Evolutionary conservation across 2,329 filamentous ascomycete species (phyloP), one percentile per base, ranked within the genome.

Genomic region (Leptographium flavum): DNA sequence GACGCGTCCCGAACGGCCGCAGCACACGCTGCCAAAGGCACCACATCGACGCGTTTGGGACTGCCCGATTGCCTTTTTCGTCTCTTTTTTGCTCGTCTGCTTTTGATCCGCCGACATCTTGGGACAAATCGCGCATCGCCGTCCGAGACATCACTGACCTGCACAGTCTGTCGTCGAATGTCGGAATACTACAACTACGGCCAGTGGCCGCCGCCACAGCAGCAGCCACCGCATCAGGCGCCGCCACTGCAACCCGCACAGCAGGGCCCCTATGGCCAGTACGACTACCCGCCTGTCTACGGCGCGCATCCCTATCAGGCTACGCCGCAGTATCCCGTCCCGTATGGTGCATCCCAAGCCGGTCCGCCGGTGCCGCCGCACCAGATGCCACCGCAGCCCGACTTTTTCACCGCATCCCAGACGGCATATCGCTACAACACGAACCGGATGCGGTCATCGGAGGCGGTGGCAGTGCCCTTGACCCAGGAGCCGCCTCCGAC

Each of bases 381-480:
- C 23, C 23, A 28, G 1, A 3, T 39, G 9, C 23, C 37, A 2
- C 22, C 21, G 15, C 4, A n/a, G 21, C 31, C 40, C 7, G 46
- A 43, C 40, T 59, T 60, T 45, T 60, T 57, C 31, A 49, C 51
- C 11, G 47, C 53, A 10, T 49, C 58, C 10, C 61, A 65, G 40
- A 57, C 51, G 31, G 60, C 65, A 1, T 68, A 59, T 46, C 53
- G 60, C 17, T 58, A 62, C 45, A 68, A 68, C 49, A 54, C 60
- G 3, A 59, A 47, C 17, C 57, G 52, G 15, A 64, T n/a, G n/a
- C n/a, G n/a, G n/a, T n/a, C n/a, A n/a, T n/a, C n/a, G n/a, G n/a
- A n/a, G n/a, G n/a, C n/a, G n/a, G n/a, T n/a, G n/a, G n/a, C n/a
- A n/a, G n/a, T n/a, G n/a, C n/a, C n/a, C n/a, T n/a, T n/a, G n/a